Evolutionary conservation across 306 rosid genomes (phyloP).

Genomic region (Cicer yamashitae): DNA sequence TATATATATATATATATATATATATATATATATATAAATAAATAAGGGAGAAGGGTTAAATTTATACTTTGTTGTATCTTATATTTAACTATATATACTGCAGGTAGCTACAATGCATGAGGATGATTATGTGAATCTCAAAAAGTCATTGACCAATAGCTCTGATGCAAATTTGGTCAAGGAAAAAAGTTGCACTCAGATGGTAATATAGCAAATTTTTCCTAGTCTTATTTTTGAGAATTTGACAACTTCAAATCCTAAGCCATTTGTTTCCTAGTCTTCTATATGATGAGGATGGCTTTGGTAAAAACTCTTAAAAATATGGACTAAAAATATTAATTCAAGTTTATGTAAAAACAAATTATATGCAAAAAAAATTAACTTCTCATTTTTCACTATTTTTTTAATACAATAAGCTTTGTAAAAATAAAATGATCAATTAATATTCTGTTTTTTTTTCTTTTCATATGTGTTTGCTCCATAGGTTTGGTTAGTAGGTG

Average conservation of each 20-base stretch:
- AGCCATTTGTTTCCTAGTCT: neutral
- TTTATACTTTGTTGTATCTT: neutral
- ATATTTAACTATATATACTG: neutral
- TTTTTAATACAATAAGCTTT: neutral
- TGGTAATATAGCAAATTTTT: conserved; percentile 42
- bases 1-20: no score
- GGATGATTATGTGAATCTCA: conserved; percentile 65
- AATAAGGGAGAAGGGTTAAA: neutral
- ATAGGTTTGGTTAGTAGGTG: conserved; percentile 82
- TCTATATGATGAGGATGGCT: no score
- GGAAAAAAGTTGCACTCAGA: conserved; percentile 50
- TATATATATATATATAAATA: no score
- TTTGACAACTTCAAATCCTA: neutral
- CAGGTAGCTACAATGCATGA: conserved; percentile 57
- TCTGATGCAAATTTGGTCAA: conserved; percentile 46
- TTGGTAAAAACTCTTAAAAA: no score
- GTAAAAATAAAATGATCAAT: neutral
- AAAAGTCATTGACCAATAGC: conserved; percentile 36
- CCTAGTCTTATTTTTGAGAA: neutral
- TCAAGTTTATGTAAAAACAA: neutral
- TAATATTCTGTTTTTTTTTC: neutral
- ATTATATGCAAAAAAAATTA: neutral
- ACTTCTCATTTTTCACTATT: neutral
- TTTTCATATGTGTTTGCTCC: neutral
- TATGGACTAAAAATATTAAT: neutral